Base-by-base conservation (phyloP, 129 eudicot genomes). In the Solidago caesia region DNA sequence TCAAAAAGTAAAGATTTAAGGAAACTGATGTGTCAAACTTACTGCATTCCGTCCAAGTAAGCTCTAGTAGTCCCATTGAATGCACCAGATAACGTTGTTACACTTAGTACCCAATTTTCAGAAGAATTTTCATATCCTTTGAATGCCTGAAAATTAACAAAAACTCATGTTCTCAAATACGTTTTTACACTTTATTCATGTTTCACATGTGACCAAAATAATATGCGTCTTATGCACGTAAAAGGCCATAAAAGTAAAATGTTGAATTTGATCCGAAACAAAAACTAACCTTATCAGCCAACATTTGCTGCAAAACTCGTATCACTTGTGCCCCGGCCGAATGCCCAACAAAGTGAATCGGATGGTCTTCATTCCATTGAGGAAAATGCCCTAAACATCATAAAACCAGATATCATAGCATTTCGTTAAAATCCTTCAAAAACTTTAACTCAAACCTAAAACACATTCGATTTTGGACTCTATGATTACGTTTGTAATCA, bases 301-400 rank as follows among this genome's bases (percentile, higher is more conserved):
- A 96, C 99, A 94, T 94, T 79, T 94, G 97, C 73, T 94, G 97
- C 84, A 94, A 79, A 80, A 84, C 87, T 2, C 99, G 87, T 29
- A 87, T 88, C 64, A 94, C 97, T 52, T 94, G 97, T 1, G 94
- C 97, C 44, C 99, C 99, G 14, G 99, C 97, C 15, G 99, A 94
- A 79, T 94, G 99, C 72, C 99, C 99, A 51, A 94, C 99, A 75
- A 91, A 94, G 68, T 94, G 99, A 85, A 94, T 84, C 7, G 99
- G 97, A 53, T 94, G 97, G 85, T 94, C 90, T 76, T 91, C 99
- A 80, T 94, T 96, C 99, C 99, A 94, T 72, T 87, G 83, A 66
- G 97, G 97, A 29, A 85, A 94, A 55, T 94, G 83, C 71, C 97
- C 99, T 94, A 75, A 48, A 58, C 4, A 79, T 49, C 11, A 74